Percentiles rank a stretch among this genome's conserved stretches.
phyloP scores from a whole-genome alignment of 2,329 filamentous ascomycete genomes.

The Aspergillus puulaauensis region DNA sequence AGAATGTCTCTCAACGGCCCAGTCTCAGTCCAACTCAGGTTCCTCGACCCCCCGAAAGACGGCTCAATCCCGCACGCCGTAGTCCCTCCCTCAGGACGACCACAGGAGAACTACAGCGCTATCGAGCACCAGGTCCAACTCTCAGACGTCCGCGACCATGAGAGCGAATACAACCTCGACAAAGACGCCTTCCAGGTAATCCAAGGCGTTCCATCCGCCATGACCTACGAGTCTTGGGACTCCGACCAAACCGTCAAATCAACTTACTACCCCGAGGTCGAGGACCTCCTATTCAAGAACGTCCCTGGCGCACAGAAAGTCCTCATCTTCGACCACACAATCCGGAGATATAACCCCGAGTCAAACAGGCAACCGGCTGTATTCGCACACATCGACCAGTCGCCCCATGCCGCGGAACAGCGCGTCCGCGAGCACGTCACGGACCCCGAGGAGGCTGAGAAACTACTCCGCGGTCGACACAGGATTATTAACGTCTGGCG shows the following conservation, averaged over 20 bases:
- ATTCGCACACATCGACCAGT: slow-evolving; percentile 82
- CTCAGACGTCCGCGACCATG: slow-evolving; percentile 71
- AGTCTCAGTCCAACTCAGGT: slow-evolving; percentile 6
- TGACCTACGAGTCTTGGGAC: slow-evolving; percentile 60
- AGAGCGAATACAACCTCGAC: slow-evolving; percentile 65
- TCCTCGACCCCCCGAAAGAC: slow-evolving; percentile 11
- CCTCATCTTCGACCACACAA: slow-evolving; percentile 83
- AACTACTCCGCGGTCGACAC: slow-evolving; percentile 62
- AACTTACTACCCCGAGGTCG: slow-evolving; percentile 83
- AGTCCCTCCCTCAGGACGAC: slow-evolving; percentile 62
- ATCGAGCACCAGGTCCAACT: slow-evolving; percentile 56
- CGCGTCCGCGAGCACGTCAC: slow-evolving; percentile 69
- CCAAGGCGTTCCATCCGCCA: slow-evolving; percentile 55
- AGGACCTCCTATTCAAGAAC: slow-evolving; percentile 65
- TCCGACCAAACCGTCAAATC: slow-evolving; percentile 65
- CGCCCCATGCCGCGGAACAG: slow-evolving; percentile 60
- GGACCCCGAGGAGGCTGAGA: slow-evolving; percentile 61
- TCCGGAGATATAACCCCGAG: slow-evolving; percentile 64
- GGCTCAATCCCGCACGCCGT: slow-evolving; percentile 39
- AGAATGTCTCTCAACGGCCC: background rate
- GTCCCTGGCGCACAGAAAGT: slow-evolving; percentile 67
- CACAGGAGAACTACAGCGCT: slow-evolving; percentile 64
- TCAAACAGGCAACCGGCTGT: slow-evolving; percentile 68
- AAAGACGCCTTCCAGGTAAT: slow-evolving; percentile 72
- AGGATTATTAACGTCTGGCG: slow-evolving; percentile 89